Conservation (phyloP, 2,329 filamentous ascomycete genomes). For the Penicillium italicum region DNA sequence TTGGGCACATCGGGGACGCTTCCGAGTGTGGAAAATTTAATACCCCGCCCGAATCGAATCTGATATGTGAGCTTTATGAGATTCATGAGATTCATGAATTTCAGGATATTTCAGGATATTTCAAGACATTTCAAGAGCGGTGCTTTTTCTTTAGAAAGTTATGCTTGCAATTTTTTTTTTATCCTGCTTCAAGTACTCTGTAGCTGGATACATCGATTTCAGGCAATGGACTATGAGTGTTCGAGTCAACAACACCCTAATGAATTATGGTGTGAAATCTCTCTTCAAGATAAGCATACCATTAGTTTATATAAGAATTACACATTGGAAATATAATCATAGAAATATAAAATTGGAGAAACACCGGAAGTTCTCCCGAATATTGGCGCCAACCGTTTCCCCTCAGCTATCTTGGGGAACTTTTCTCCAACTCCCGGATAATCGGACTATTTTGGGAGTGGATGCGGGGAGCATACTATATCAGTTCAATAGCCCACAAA, state of each 20-base stretch:
- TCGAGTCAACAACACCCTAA: not conserved
- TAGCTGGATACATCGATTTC: not conserved
- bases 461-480: constrained; percentile 14
- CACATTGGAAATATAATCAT: not conserved
- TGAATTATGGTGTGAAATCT: no score
- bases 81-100: not conserved
- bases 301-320: not conserved
- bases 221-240: not conserved
- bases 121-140: not conserved
- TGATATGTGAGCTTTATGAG: not conserved
- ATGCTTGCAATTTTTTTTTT: not conserved
- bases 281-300: not conserved
- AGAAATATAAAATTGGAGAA: not conserved
- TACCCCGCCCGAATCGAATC: not conserved
- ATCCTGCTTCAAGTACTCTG: not conserved
- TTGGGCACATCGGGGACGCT: not conserved
- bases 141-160: no score
- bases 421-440: constrained; percentile 11
- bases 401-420: constrained; percentile 1
- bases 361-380: not conserved
- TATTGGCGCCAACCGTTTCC: not conserved
- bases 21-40: constrained; percentile 6
- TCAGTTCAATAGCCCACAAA: constrained; percentile 4
- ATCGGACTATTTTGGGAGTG: constrained; percentile 4
- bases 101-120: not conserved